These are phyloP conservation scores for Elongisporangium senticosum DNA, from an alignment of 352 stramenopile genomes.

Conservation along the genomic window DNA sequence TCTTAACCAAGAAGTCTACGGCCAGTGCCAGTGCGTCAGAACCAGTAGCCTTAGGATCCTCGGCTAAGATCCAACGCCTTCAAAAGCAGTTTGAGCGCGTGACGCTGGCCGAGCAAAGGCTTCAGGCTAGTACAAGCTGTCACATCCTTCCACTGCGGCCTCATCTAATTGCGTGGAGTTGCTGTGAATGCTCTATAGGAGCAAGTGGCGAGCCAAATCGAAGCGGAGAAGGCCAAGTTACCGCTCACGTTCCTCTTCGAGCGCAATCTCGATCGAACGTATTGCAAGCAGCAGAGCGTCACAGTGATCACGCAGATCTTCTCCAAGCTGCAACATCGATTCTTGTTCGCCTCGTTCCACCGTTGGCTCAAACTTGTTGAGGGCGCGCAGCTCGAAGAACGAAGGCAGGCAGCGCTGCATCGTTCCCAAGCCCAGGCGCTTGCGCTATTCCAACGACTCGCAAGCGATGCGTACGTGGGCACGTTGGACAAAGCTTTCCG, in stretches of 20 bases:
- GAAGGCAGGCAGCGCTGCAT: constrained; percentile 17
- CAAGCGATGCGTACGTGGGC: constrained; percentile 48
- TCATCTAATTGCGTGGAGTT: neutral
- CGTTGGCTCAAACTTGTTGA: constrained; percentile 28
- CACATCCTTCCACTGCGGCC: neutral
- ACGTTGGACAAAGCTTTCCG: constrained; percentile 29
- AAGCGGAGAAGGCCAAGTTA: constrained; percentile 45
- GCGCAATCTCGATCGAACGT: constrained; percentile 48
- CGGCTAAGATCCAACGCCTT: neutral
- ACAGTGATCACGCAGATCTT: constrained; percentile 58
- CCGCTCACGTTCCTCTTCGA: constrained; percentile 75
- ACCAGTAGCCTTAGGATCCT: neutral
- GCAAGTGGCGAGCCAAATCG: constrained; percentile 32
- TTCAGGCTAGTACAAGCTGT: neutral
- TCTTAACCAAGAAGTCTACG: constrained; percentile 7
- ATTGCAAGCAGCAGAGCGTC: constrained; percentile 52
- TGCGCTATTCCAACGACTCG: constrained; percentile 46
- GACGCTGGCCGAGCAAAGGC: constrained; percentile 11
- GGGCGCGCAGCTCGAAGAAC: constrained; percentile 11
- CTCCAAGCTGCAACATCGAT: constrained; percentile 53
- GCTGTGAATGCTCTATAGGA: constrained; percentile 15
- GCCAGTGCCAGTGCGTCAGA: neutral
- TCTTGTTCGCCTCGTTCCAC: constrained; percentile 40
- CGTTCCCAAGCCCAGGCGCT: constrained; percentile 30
- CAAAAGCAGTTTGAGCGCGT: constrained; percentile 10